These are phyloP conservation scores for Podospora anserina DNA, from an alignment of 495 filamentous ascomycete species.

Conservation along the genomic window DNA sequence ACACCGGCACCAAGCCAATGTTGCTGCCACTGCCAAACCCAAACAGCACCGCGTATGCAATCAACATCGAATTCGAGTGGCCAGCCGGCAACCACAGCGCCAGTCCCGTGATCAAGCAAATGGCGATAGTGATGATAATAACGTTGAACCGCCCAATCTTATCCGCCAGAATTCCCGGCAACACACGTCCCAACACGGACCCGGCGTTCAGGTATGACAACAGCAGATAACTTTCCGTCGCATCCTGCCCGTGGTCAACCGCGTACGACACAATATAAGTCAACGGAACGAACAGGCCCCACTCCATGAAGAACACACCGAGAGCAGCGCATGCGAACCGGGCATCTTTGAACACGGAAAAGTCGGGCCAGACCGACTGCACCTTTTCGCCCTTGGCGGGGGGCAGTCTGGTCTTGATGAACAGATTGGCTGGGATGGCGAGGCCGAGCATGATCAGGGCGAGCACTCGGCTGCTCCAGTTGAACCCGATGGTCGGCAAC, in stretches of 20 bases:
- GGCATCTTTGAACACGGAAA: conserved; percentile 53
- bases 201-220: conserved; percentile 57
- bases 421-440: conserved; percentile 50
- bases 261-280: conserved; percentile 54
- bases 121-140: conserved; percentile 51
- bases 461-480: conserved; percentile 56
- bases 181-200: conserved; percentile 63
- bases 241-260: conserved; percentile 45
- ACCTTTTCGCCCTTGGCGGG: conserved; percentile 32
- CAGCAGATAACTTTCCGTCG: conserved; percentile 60
- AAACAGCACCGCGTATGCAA: conserved; percentile 73
- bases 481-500: conserved; percentile 53
- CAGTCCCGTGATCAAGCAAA: conserved; percentile 67
- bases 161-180: conserved; percentile 69
- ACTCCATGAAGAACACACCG: conserved; percentile 56
- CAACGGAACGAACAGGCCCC: conserved; percentile 46
- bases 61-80: conserved; percentile 55
- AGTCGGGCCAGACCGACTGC: conserved; percentile 45
- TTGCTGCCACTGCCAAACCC: conserved; percentile 85
- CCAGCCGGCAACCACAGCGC: conserved; percentile 78
- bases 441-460: conserved; percentile 56
- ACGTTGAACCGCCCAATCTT: conserved; percentile 52
- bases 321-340: conserved; percentile 53
- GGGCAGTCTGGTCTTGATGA: conserved; percentile 54
- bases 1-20: conserved; percentile 81